Evolutionary conservation across 2,329 filamentous ascomycete species (phyloP), one percentile per base, ranked within the genome.

Genomic region (Hymenoscyphus fraxineus): DNA sequence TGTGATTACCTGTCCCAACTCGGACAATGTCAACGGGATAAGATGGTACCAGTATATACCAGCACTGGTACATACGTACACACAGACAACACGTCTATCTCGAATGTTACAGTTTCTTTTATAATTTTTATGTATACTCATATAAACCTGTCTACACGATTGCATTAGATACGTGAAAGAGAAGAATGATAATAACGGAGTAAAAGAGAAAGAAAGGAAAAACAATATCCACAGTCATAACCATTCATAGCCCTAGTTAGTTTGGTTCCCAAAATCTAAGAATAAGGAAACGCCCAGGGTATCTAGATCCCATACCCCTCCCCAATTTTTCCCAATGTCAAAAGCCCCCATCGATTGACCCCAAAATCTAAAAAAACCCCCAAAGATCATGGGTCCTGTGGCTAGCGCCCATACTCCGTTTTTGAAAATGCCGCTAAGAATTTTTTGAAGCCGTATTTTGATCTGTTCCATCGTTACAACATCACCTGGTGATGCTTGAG

Each of bases 231-330:
- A 35, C 35, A 35, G 9, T 54, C 47, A 4, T 22, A 51, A 51
- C 44, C n/a, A 51, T 51, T 51, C n/a, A 54, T 54, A 54, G 19
- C 47, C 47, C 47, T 54, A 54, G 47, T 12, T 35, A 35, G 35
- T 35, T 35, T 35, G 35, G 22, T 54, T 54, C 47, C 47, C 47
- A 54, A 54, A 54, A 54, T 54, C 19, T 54, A 54, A 27, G 12
- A 22, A 54, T 13, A 27, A 27, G 13, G 19, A 22, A 31, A 54
- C 22, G 47, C 19, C 47, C 47, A 12, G 47, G 47, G 47, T 54
- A 54, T 54, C 47, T 54, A 12, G 22, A 27, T 13, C 22, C n/a
- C 47, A 54, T 54, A 54, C 47, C 47, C 44, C n/a, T 2, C 44
- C 15, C 19, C 16, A 44, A 44, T 22, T 47, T 1, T 19, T n/a